A percentile compares a stretch with the other conserved stretches of the same genome.
Evolutionary conservation across 2,329 filamentous ascomycete species (phyloP).

Genomic region (Xylariales sp.): DNA sequence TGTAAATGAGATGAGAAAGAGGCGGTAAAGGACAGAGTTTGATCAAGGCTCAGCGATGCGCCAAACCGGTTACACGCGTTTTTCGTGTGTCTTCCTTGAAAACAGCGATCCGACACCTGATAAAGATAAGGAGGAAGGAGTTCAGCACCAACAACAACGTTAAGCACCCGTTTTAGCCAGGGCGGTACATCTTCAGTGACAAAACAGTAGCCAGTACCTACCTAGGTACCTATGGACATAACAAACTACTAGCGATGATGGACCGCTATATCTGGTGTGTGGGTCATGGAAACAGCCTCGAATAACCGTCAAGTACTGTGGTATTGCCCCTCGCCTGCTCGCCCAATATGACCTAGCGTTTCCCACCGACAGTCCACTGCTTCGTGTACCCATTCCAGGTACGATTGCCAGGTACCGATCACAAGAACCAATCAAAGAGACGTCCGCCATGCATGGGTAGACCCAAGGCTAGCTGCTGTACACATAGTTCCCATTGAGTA

Average conservation of each 20-base stretch:
- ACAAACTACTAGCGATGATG: too few relatives aligned
- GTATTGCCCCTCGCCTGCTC: background rate
- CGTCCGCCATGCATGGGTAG: constrained; percentile 6
- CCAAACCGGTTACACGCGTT: background rate
- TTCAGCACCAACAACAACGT: too few relatives aligned
- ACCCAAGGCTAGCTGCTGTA: background rate
- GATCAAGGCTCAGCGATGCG: constrained; percentile 5
- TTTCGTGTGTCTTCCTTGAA: too few relatives aligned
- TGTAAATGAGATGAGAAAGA: constrained; percentile 5
- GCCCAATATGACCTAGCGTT: background rate
- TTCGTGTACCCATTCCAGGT: constrained; percentile 8
- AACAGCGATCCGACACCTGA: too few relatives aligned
- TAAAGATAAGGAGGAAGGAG: background rate
- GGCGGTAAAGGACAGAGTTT: constrained; percentile 8
- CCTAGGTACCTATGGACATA: too few relatives aligned
- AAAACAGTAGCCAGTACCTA: too few relatives aligned
- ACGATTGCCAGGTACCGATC: constrained; percentile 24
- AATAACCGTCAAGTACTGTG: background rate
- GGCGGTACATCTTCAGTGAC: too few relatives aligned
- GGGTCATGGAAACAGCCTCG: too few relatives aligned
- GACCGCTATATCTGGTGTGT: too few relatives aligned
- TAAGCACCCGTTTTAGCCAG: too few relatives aligned
- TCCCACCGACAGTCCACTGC: background rate
- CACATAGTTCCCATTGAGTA: background rate
- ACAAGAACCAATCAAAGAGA: background rate